These are phyloP conservation scores for Scheffersomyces coipomensis DNA, from an alignment of 805 yeast species.

Conservation along the genomic window DNA sequence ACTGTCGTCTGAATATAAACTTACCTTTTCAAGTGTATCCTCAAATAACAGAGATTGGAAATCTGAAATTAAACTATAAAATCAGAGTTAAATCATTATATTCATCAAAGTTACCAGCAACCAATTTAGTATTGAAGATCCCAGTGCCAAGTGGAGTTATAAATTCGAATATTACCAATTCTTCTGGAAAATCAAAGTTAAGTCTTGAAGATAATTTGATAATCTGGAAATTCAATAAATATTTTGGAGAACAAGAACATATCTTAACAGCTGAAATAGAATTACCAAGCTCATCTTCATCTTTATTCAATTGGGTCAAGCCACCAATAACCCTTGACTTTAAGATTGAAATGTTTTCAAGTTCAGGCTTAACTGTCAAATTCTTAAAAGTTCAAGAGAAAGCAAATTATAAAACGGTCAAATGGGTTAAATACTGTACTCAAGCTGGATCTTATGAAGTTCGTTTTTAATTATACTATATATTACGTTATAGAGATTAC, in stretches of 20 bases:
- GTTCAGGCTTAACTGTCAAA: slow-evolving; percentile 74
- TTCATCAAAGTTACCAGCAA: slow-evolving; percentile 57
- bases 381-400: slow-evolving; percentile 65
- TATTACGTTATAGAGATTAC: too few relatives aligned
- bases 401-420: slow-evolving; percentile 64
- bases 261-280: slow-evolving; percentile 52
- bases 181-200: slow-evolving; percentile 69
- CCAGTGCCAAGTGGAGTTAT: slow-evolving; percentile 59
- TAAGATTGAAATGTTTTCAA: slow-evolving; percentile 67
- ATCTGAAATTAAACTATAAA: slow-evolving; percentile 49
- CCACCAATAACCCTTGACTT: slow-evolving; percentile 78
- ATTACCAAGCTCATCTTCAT: slow-evolving; percentile 29
- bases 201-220: slow-evolving; percentile 63
- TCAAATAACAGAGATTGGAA: slow-evolving; percentile 44
- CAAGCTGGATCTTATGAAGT: slow-evolving; percentile 81
- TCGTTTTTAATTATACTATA: slow-evolving; percentile 55
- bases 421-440: slow-evolving; percentile 83
- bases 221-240: slow-evolving; percentile 68
- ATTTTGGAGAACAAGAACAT: slow-evolving; percentile 65
- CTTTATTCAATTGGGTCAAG: slow-evolving; percentile 50
- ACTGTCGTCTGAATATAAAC: slow-evolving; percentile 46
- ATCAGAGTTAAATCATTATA: slow-evolving; percentile 63
- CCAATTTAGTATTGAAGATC: slow-evolving; percentile 59
- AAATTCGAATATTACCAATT: slow-evolving; percentile 29
- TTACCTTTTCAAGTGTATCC: slow-evolving; percentile 73